Base-by-base conservation (phyloP, 495 filamentous ascomycete species). In the Annulohypoxylon stygium region DNA sequence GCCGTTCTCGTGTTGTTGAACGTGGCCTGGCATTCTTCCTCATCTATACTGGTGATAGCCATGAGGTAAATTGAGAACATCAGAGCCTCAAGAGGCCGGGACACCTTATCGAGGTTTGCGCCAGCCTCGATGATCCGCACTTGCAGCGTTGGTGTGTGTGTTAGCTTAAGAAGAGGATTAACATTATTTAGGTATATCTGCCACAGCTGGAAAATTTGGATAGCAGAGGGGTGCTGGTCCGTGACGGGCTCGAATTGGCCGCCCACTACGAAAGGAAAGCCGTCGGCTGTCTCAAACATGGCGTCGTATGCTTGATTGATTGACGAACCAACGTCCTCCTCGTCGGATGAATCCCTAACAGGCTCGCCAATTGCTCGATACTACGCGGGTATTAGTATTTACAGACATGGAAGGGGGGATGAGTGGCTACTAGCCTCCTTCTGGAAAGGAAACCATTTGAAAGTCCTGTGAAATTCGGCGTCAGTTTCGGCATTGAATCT, bases 131-230 rank as follows among this genome's bases (percentile, higher is more conserved):
- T 82, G 47, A 90, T 84, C 10, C 81, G 77, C 39, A 81, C 81
- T 75, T 90, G 88, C 11, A 90, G 71, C 12, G 89, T 91, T 2
- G 90, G 89, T 0, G 83, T 86, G 80, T 93, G 91, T 18, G 89
- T 84, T 25, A 93, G 78, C 72, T 92, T 93, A 14, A 88, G 84
- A n/a, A 93, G 75, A 1, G 91, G 90, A 75, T 93, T 89, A 75
- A 93, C 86, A 78, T 91, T 91, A 61, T 85, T 85, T 50, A 92
- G 84, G 75, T 90, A 93, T 0, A 87, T 85, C 74, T 93, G 90
- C 92, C 92, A 93, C 18, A 94, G 77, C 70, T 89, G 87, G 71
- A 93, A 90, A 20, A 93, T 90, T 64, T 93, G 91, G 60, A 93
- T 84, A 6, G 89, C 80, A 3, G 79, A 78, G 0, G 92, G 92